These are phyloP conservation scores for Aspergillus sp. DNA, from an alignment of 2,329 filamentous ascomycete species.

Conservation along the genomic window DNA sequence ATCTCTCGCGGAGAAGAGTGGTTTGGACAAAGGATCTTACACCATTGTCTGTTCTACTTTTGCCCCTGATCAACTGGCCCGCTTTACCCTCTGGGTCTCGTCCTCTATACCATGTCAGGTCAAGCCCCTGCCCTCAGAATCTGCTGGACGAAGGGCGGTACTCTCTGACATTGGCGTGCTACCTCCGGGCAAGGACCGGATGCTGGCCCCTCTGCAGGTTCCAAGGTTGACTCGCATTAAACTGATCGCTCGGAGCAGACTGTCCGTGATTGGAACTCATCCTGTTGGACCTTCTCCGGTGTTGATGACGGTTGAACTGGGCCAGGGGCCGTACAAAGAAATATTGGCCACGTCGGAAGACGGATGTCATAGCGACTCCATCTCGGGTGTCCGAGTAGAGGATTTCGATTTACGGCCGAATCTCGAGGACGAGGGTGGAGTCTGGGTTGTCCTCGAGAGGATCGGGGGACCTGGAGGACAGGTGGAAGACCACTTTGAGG, in stretches of 20 bases:
- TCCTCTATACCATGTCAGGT: slow-evolving; percentile 56
- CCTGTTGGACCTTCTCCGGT: slow-evolving; percentile 51
- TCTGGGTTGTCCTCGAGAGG: slow-evolving; percentile 81
- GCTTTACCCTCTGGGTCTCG: slow-evolving; percentile 73
- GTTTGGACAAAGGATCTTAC: slow-evolving; percentile 70
- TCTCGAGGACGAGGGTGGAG: slow-evolving; percentile 53
- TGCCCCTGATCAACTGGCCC: slow-evolving; percentile 71
- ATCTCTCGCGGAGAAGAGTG: slow-evolving; percentile 62
- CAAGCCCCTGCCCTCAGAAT: slow-evolving; percentile 64
- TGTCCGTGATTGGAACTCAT: slow-evolving; percentile 38
- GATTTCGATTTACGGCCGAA: slow-evolving; percentile 72
- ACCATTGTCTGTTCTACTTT: slow-evolving; percentile 91
- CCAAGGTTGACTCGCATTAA: slow-evolving; percentile 61
- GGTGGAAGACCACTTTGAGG: slow-evolving; percentile 41
- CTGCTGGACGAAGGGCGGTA: slow-evolving; percentile 69
- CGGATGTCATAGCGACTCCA: slow-evolving; percentile 71
- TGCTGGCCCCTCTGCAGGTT: slow-evolving; percentile 52
- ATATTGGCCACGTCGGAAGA: slow-evolving; percentile 65
- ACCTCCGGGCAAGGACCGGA: slow-evolving; percentile 50
- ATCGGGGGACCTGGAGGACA: slow-evolving; percentile 61
- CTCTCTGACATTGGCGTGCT: slow-evolving; percentile 47
- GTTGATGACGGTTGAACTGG: slow-evolving; percentile 69
- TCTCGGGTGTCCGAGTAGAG: slow-evolving; percentile 63
- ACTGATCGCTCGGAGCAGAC: slow-evolving; percentile 52
- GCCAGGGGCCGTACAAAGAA: slow-evolving; percentile 65